Conservation (phyloP, 306 rosid genomes). For the Acacia crassicarpa region DNA sequence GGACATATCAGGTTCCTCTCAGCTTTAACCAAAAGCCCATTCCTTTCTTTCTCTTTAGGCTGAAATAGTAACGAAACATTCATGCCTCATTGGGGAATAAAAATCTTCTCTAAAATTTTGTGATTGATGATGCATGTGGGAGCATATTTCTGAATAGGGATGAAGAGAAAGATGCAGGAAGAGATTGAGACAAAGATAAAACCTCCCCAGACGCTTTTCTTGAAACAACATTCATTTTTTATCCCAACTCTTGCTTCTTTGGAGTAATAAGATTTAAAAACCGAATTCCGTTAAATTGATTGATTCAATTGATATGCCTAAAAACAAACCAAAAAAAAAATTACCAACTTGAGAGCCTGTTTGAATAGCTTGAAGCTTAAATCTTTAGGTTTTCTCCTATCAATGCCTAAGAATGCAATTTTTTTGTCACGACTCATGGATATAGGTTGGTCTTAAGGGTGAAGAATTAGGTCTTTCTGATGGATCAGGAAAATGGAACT, state of each 20-base stretch:
- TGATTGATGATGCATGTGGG: background rate
- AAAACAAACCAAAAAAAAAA: background rate
- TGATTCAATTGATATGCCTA: background rate
- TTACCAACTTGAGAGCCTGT: background rate
- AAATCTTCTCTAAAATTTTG: background rate
- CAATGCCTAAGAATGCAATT: background rate
- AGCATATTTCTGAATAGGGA: background rate
- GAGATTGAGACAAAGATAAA: background rate
- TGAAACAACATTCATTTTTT: background rate
- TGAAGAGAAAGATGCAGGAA: background rate
- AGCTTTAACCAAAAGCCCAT: conserved; percentile 16
- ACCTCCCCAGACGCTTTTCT: background rate
- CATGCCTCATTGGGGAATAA: background rate
- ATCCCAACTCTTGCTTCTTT: background rate
- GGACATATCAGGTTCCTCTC: conserved; percentile 88
- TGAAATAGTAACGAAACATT: background rate
- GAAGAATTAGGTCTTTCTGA: conserved; percentile 61
- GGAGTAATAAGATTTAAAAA: background rate
- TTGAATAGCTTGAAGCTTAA: background rate
- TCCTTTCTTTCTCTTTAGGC: conserved; percentile 11
- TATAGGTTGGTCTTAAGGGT: conserved; percentile 84
- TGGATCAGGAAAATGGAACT: conserved; percentile 74
- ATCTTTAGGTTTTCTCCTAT: background rate
- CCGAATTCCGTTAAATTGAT: background rate
- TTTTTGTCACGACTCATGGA: conserved; percentile 4